Base-by-base conservation (phyloP, 106 monocot genomes). In the Chionographis japonica region DNA sequence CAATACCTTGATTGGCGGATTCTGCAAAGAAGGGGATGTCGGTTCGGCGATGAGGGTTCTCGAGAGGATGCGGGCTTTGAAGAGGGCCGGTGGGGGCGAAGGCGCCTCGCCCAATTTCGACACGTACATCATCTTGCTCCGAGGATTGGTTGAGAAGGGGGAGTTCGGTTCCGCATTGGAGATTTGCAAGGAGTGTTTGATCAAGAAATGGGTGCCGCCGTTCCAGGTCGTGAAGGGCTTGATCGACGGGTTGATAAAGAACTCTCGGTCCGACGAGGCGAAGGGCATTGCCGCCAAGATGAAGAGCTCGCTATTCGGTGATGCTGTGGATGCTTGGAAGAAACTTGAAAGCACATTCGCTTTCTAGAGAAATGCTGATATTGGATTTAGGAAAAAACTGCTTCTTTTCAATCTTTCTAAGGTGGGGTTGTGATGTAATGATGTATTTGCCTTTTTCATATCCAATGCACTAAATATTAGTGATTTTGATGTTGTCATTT, bases 201-300 rank as follows among this genome's bases (percentile, higher is more conserved):
- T 17, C 7, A 88, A 68, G 69, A 88, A 84, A 42, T 92, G 92
- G 85, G 73, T 73, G 1, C 92, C 78, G 2, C 88, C 92, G 0
- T 83, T 88, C 54, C 71, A 72, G 36, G 66, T 69, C 13, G 72
- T 92, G 18, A 85, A 82, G 60, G 68, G 37, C 4, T 61, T 92
- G 80, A 63, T 92, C 4, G 78, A 88, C 17, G 92, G 83, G 4
- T 55, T 88, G 80, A 54, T 78, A 43, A 66, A 80, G 67, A 66
- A 69, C 8, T 70, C 75, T 15, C 60, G 68, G n/a, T 60, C 67
- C 15, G 55, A 85, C 3, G 74, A 83, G 38, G 88, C 88, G 2
- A 83, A 72, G 65, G 67, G 71, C 18, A 56, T 92, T 4, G 67
- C 67, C 8, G 46, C 57, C 18, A 61, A 65, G 63, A 83, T 88